These are phyloP conservation scores for Termitomyces sp. DNA, from an alignment of 768 basidiomycete genomes.

Conservation along the genomic window DNA sequence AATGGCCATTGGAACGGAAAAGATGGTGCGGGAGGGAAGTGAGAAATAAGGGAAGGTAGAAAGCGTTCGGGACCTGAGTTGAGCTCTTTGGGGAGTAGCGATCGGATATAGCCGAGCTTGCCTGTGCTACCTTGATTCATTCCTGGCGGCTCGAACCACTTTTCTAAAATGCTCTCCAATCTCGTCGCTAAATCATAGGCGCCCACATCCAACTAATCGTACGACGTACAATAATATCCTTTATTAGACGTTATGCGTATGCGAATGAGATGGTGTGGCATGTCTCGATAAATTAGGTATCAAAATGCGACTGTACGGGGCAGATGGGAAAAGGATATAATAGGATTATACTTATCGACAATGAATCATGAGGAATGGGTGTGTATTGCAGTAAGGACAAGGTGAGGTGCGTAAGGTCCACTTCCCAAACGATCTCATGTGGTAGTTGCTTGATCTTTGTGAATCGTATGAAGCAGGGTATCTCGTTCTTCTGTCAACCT, in stretches of 20 bases:
- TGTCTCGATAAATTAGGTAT: slow-evolving; percentile 14
- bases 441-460: slow-evolving; percentile 18
- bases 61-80: slow-evolving; percentile 15
- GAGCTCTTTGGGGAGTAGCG: slow-evolving; percentile 17
- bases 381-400: background rate
- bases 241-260: slow-evolving; percentile 5
- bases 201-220: background rate
- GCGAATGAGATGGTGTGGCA: slow-evolving; percentile 6
- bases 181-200: background rate
- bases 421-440: slow-evolving; percentile 9
- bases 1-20: slow-evolving; percentile 56
- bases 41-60: slow-evolving; percentile 11
- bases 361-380: background rate
- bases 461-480: slow-evolving; percentile 26
- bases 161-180: background rate
- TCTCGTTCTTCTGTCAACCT: slow-evolving; percentile 71
- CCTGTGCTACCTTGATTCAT: no score
- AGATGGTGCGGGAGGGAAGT: slow-evolving; percentile 17
- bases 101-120: slow-evolving; percentile 28
- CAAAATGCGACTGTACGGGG: slow-evolving; percentile 3
- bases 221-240: slow-evolving; percentile 4
- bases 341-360: background rate
- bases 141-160: slow-evolving; percentile 10
- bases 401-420: background rate
- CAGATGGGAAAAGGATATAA: slow-evolving; percentile 1